Evolutionary conservation across 352 stramenopile species (phyloP).

Genomic region (Phytopythium boreale): DNA sequence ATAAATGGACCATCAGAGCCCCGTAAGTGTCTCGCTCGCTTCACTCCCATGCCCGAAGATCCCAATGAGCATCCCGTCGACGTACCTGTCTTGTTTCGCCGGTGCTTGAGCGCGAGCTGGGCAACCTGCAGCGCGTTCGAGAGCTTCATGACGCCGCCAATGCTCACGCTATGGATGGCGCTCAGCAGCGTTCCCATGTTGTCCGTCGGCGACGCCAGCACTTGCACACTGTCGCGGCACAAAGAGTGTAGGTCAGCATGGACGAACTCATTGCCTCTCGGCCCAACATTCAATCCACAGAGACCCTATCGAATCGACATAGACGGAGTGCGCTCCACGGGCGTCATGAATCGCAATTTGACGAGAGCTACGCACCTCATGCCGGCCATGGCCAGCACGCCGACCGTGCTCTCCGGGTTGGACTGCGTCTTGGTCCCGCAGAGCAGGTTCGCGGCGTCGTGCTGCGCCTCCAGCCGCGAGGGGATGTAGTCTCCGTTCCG

Average conservation of each 20-base stretch:
- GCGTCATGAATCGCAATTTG: not conserved
- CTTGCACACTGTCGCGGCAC: constrained; percentile 70
- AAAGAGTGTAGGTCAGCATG: not conserved
- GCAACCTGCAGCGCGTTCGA: constrained; percentile 96
- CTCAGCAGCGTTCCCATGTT: constrained; percentile 97
- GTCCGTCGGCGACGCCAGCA: constrained; percentile 96
- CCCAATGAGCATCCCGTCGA: constrained; percentile 3
- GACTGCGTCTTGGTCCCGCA: constrained; percentile 96
- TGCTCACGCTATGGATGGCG: constrained; percentile 91
- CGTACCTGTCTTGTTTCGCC: constrained; percentile 96
- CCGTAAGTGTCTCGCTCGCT: not conserved
- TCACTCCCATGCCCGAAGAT: not conserved
- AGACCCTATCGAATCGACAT: not conserved
- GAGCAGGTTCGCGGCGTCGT: constrained; percentile 97
- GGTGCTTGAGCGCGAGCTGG: constrained; percentile 97
- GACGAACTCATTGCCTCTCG: not conserved
- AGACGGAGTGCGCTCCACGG: not conserved
- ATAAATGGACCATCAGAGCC: not conserved
- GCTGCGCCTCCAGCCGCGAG: constrained; percentile 96
- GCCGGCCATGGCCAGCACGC: constrained; percentile 94
- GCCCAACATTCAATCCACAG: not conserved
- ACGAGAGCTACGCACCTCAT: constrained; percentile 44
- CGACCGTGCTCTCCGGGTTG: constrained; percentile 98
- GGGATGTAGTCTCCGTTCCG: constrained; percentile 99
- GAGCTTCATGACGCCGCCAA: constrained; percentile 91